Base-by-base conservation (phyloP, 2,329 filamentous ascomycete genomes). In the Calonectria montana region DNA sequence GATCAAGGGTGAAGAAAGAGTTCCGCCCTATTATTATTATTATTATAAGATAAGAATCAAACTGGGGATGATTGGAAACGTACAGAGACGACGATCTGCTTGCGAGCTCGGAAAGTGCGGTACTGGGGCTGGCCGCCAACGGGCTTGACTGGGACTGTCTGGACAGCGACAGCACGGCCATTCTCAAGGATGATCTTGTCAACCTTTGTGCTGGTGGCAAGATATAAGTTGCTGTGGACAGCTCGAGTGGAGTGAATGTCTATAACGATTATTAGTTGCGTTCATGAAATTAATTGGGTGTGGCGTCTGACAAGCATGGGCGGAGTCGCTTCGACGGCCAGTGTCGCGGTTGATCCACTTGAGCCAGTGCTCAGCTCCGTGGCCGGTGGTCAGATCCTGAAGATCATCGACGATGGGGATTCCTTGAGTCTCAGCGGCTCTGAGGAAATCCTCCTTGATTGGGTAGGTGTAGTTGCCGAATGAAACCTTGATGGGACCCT, bases 391-490 rank as follows among this genome's bases (percentile, higher is more conserved):
- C 65, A 95, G 84, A 78, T 96, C 94, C 81, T 96, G 91, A 4
- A 94, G 86, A 80, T 96, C 94, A 80, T 96, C 93, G 15, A 94
- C 94, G 15, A 90, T 87, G 0, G 85, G 94, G 70, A 95, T 94
- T 23, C 91, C 93, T 80, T 94, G 93, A 0, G 91, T 92, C 78
- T 95, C 93, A 3, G 90, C 87, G 18, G 93, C 92, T 23, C 93
- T 87, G 43, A 95, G 86, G 86, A 95, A 95, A 82, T 96, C 94
- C 64, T 95, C 92, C 88, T 93, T 94, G 83, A 96, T 91, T 1
- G 94, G 94, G 76, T 96, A 96, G 5, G 92, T 94, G 83, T 94
- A 93, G 83, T 94, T 94, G 67, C 93, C 92, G 74, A 95, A 95
- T 0, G 93, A 95, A 45, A 95, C 93, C 84, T 95, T 95, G 85